Evolutionary conservation across 768 basidiomycete species (phyloP).

Genomic region (Saitozyma podzolica): DNA sequence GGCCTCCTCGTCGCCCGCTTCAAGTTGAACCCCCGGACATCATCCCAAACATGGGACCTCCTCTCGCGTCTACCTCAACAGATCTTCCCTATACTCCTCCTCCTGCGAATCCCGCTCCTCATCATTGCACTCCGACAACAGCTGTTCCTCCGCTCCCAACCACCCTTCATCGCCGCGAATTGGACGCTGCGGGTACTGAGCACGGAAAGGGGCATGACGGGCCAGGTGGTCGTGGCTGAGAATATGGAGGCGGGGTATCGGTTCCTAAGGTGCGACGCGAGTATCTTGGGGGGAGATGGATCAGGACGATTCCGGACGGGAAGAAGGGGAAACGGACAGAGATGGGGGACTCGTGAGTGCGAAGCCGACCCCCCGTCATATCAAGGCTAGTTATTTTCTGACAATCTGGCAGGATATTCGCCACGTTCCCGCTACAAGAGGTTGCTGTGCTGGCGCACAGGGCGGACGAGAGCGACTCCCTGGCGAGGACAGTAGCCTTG

Average conservation of each 20-base stretch:
- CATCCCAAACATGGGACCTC: conserved; percentile 1
- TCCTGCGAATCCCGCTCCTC: conserved; percentile 35
- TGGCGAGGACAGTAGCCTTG: conserved; percentile 45
- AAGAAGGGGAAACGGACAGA: conserved; percentile 56
- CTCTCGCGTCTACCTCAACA: conserved; percentile 15
- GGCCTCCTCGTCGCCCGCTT: background rate
- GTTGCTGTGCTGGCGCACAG: conserved; percentile 70
- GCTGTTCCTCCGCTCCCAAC: conserved; percentile 26
- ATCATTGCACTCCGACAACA: conserved; percentile 38
- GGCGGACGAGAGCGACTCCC: conserved; percentile 41
- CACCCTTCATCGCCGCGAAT: conserved; percentile 33
- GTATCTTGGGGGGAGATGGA: conserved; percentile 76
- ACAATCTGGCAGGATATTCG: conserved; percentile 65
- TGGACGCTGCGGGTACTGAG: conserved; percentile 42
- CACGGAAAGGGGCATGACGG: conserved; percentile 59
- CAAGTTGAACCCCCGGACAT: background rate
- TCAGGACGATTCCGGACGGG: conserved; percentile 51
- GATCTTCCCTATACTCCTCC: conserved; percentile 27
- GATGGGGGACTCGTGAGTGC: conserved; percentile 58
- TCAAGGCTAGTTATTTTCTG: background rate
- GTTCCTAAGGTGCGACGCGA: conserved; percentile 61
- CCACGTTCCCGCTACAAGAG: conserved; percentile 83
- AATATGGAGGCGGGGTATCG: conserved; percentile 47
- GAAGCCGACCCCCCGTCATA: background rate
- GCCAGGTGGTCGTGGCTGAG: conserved; percentile 80